Evolutionary conservation across 768 basidiomycete genomes (phyloP).

Genomic region (Megacollybia marginata): DNA sequence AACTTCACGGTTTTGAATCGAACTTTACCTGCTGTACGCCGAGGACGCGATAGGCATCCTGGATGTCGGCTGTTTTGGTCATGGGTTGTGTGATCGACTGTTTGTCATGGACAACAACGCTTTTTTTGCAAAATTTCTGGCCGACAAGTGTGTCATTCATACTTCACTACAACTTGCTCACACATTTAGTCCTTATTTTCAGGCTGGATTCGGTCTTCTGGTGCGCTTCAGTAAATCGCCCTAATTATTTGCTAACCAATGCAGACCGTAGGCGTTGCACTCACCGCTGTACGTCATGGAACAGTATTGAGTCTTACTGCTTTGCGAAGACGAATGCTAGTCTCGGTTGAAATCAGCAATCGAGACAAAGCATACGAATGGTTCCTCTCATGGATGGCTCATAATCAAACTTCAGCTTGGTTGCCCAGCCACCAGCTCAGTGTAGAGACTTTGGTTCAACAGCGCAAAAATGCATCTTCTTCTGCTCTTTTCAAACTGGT

Average conservation of each 20-base stretch:
- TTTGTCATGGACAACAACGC: background rate
- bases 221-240: constrained; percentile 29
- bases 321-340: constrained; percentile 84
- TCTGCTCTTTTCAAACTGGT: constrained; percentile 89
- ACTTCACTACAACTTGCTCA: constrained; percentile 3
- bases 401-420: constrained; percentile 39
- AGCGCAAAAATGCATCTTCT: constrained; percentile 85
- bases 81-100: background rate
- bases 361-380: constrained; percentile 94
- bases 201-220: constrained; percentile 97
- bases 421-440: constrained; percentile 86
- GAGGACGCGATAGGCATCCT: constrained; percentile 33
- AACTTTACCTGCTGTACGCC: constrained; percentile 47
- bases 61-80: constrained; percentile 1
- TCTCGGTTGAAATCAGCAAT: constrained; percentile 92
- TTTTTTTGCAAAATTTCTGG: constrained; percentile 34
- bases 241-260: constrained; percentile 1
- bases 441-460: constrained; percentile 87
- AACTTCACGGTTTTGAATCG: constrained; percentile 7
- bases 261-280: constrained; percentile 85
- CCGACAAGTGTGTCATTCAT: constrained; percentile 55
- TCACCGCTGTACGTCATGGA: constrained; percentile 69
- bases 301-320: constrained; percentile 61
- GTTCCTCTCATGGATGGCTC: constrained; percentile 96
- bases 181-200: constrained; percentile 80